A percentile compares a stretch with the other conserved stretches of the same genome.
Conservation (phyloP, 2,329 filamentous ascomycete genomes). For the Stemphylium beticola region DNA sequence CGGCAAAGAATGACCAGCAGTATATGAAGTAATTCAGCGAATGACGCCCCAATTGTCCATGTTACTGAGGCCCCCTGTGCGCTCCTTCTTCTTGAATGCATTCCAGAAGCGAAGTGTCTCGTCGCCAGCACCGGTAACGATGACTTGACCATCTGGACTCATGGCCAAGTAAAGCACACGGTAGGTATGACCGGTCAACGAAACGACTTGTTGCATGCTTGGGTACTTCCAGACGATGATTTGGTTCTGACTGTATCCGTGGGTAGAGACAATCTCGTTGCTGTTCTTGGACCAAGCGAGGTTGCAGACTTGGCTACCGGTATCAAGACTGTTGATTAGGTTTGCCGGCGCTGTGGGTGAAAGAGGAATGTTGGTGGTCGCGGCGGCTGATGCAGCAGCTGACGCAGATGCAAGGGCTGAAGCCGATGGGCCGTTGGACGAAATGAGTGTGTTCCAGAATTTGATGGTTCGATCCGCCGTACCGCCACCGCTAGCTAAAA, state of each 20-base stretch:
- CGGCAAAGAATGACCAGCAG: conserved; percentile 1
- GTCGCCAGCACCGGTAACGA: conserved; percentile 95
- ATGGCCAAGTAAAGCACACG: conserved; percentile 95
- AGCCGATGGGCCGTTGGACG: conserved; percentile 57
- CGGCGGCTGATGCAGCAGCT: conserved; percentile 42
- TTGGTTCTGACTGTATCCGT: conserved; percentile 97
- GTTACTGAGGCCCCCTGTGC: conserved; percentile 61
- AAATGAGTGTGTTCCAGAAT: conserved; percentile 95
- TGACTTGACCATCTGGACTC: conserved; percentile 92
- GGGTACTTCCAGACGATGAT: conserved; percentile 99
- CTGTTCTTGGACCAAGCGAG: conserved; percentile 97
- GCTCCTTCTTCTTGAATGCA: conserved; percentile 83
- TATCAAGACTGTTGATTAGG: conserved; percentile 81
- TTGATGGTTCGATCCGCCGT: conserved; percentile 96
- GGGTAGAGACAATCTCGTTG: conserved; percentile 95
- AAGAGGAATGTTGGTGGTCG: conserved; percentile 37
- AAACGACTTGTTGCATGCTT: conserved; percentile 95
- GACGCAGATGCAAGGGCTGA: conserved; percentile 50
- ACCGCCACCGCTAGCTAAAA: conserved; percentile 94
- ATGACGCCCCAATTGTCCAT: conserved; percentile 86
- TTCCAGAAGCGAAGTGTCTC: conserved; percentile 98
- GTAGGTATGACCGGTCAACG: conserved; percentile 94
- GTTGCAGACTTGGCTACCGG: conserved; percentile 98
- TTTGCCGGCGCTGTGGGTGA: conserved; percentile 50
- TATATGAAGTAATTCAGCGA: conserved; percentile 52